Evolutionary conservation across 495 filamentous ascomycete genomes (phyloP).

Genomic region (Aspergillus carlsbadensis): DNA sequence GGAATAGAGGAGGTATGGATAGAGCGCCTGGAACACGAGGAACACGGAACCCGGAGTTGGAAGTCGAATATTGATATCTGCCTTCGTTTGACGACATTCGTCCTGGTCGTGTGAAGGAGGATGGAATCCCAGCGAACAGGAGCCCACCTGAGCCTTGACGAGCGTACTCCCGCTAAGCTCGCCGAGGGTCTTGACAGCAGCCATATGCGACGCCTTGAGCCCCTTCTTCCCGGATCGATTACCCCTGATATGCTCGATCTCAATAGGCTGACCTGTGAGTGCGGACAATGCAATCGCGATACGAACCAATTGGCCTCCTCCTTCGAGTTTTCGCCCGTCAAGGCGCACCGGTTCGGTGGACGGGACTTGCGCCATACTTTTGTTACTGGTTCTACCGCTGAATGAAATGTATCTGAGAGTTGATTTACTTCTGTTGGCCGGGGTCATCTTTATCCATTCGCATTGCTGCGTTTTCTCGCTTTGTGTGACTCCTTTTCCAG

Average conservation of each 20-base stretch:
- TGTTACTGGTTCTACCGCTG: not conserved
- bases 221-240: conserved; percentile 60
- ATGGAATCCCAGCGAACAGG: conserved; percentile 51
- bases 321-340: conserved; percentile 75
- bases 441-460: not conserved
- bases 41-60: conserved; percentile 48
- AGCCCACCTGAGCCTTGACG: conserved; percentile 54
- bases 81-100: not conserved
- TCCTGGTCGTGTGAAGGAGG: conserved; percentile 25
- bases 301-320: conserved; percentile 80
- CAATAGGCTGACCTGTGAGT: conserved; percentile 61
- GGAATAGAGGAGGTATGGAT: conserved; percentile 72
- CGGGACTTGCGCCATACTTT: not conserved
- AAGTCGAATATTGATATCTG: conserved; percentile 34
- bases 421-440: not conserved
- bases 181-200: conserved; percentile 65
- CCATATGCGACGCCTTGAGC: conserved; percentile 73
- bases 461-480: not conserved
- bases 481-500: not conserved
- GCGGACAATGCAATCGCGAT: conserved; percentile 69
- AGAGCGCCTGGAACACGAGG: conserved; percentile 78
- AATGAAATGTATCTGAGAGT: not conserved
- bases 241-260: conserved; percentile 67
- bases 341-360: conserved; percentile 37
- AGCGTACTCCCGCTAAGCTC: conserved; percentile 59